phyloP scores from a whole-genome alignment of 345 rosid species.

The Gynandropsis gynandra region DNA sequence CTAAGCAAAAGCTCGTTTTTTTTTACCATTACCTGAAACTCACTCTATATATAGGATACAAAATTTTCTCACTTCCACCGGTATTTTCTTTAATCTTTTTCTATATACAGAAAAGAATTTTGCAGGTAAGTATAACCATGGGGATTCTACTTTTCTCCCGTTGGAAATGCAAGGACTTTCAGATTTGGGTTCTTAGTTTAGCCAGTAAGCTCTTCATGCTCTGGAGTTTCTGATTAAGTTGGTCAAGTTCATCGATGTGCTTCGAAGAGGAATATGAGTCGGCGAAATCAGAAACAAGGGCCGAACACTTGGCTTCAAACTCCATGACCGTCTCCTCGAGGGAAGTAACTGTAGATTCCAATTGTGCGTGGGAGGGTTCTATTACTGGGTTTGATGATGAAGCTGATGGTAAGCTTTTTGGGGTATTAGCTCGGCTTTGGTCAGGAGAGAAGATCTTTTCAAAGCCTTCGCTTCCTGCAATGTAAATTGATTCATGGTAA shows the following conservation, averaged over 20 bases:
- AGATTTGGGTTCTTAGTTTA: slow-evolving; percentile 58
- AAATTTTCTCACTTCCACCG: slow-evolving; percentile 12
- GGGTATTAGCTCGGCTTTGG: slow-evolving; percentile 38
- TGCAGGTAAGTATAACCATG: background rate
- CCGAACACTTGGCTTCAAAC: slow-evolving; percentile 57
- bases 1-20: slow-evolving; percentile 12
- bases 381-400: slow-evolving; percentile 25
- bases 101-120: slow-evolving; percentile 23
- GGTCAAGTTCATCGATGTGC: slow-evolving; percentile 34
- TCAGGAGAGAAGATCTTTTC: slow-evolving; percentile 66
- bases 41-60: slow-evolving; percentile 14
- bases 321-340: slow-evolving; percentile 66
- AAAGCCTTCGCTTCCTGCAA: slow-evolving; percentile 78
- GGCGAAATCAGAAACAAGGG: slow-evolving; percentile 35
- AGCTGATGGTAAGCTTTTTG: slow-evolving; percentile 32
- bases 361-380: slow-evolving; percentile 21
- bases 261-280: slow-evolving; percentile 34
- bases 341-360: slow-evolving; percentile 53
- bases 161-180: slow-evolving; percentile 7
- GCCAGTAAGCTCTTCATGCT: slow-evolving; percentile 50
- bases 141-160: slow-evolving; percentile 13
- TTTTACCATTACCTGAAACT: background rate
- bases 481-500: slow-evolving; percentile 1
- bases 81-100: slow-evolving; percentile 19
- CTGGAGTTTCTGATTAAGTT: slow-evolving; percentile 60